These are phyloP conservation scores for Claviceps digitariae DNA, from an alignment of 2,329 filamentous ascomycete species.

Conservation along the genomic window DNA sequence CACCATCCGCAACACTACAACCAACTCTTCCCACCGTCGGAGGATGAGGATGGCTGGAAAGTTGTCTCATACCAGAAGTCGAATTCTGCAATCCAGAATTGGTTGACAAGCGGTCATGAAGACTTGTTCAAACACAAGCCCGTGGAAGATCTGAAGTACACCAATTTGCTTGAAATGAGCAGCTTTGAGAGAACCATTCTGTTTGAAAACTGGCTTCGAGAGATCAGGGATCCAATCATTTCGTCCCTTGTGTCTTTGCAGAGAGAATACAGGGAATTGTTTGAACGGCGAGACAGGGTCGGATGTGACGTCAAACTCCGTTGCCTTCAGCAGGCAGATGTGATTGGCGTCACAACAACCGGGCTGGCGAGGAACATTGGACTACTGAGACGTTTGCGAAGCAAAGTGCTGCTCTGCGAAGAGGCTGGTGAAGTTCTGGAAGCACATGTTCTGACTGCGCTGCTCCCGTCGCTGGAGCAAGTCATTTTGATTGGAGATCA, in stretches of 20 bases:
- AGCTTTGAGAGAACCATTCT: not conserved
- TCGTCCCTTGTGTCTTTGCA: not conserved
- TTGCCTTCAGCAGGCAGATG: constrained; percentile 22
- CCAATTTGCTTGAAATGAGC: not conserved
- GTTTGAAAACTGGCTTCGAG: not conserved
- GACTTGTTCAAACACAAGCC: not conserved
- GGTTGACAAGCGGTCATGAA: not conserved
- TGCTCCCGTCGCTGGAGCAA: constrained; percentile 48
- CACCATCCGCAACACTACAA: not conserved
- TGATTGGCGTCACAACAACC: constrained; percentile 48
- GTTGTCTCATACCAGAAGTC: not conserved
- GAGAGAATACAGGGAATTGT: not conserved
- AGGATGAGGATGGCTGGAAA: not conserved
- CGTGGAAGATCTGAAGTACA: not conserved
- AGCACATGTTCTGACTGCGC: constrained; percentile 43
- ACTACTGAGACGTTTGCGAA: constrained; percentile 31
- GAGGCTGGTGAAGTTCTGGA: constrained; percentile 59
- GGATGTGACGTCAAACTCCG: not conserved
- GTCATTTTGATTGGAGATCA: constrained; percentile 52
- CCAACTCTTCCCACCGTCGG: not conserved
- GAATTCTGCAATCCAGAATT: not conserved
- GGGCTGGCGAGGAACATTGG: constrained; percentile 39
- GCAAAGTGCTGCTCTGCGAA: constrained; percentile 50
- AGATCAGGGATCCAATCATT: not conserved
- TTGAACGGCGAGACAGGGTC: not conserved